Evolutionary conservation across 192 early-diverging fungal species (phyloP), one percentile per base, ranked within the genome.

Genomic region (Entomortierella lignicola): DNA sequence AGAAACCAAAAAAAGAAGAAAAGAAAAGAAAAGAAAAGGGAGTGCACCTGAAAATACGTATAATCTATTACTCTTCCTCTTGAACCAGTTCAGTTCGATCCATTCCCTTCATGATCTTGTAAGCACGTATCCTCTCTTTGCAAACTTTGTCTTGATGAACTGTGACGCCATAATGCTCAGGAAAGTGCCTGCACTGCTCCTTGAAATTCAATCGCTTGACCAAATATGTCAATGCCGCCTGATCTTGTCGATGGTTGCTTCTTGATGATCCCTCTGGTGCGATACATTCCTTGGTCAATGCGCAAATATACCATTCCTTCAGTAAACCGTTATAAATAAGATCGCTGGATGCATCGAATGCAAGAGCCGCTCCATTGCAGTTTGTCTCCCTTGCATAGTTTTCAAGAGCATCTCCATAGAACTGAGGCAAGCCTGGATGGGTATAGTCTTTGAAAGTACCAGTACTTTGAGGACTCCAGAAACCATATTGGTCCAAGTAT

Each of bases 231-330:
- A 88, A 57, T 2, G 71, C 83, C 1, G 87, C 86, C 56, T 88
- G 86, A 71, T 88, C 86, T 51, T 88, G 87, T 11, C 87, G 80
- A 70, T 88, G 87, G 52, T 88, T 88, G 18, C 56, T 37, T n/a
- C 87, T 75, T 32, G 69, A 80, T 4, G 83, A 85, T 29, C 87
- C 87, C 20, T 53, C 31, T 29, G 87, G 87, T 1, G 87, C 87
- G 26, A 89, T 86, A 58, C 87, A 88, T 6, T 79, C 55, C 69
- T 84, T 83, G 21, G 72, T 69, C n/a, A 42, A 37, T 15, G 72
- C 83, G 62, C 84, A 87, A 2, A 71, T 48, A 44, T 55, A 84
- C 86, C 86, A 87, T 25, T 81, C 75, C 34, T 66, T 57, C 55
- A 86, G 71, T 3, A 86, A 27, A 20, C 70, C 74, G 43, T 84